Evolutionary conservation across 106 monocot species (phyloP).

Genomic region (Ottelia alismoides): DNA sequence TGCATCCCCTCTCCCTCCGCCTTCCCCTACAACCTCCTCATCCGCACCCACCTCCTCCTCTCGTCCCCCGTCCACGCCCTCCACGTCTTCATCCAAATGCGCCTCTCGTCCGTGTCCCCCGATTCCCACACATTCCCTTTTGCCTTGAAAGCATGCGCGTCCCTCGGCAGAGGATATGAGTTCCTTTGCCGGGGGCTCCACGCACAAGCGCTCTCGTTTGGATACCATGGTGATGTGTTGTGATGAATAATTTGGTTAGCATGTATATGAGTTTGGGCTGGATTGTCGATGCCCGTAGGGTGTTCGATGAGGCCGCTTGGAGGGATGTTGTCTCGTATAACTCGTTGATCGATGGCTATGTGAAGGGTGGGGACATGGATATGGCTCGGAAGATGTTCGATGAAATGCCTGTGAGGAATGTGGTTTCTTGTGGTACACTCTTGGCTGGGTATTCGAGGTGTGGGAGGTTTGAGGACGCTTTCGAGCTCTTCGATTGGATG

Average conservation of each 20-base stretch:
- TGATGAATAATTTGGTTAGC: slow-evolving; percentile 27
- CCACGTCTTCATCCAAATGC: slow-evolving; percentile 21
- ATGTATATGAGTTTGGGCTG: slow-evolving; percentile 19
- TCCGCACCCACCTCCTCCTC: slow-evolving; percentile 18
- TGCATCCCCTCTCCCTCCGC: slow-evolving; percentile 19
- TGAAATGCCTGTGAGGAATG: slow-evolving; percentile 34
- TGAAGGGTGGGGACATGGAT: slow-evolving; percentile 8
- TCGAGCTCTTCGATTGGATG: slow-evolving; percentile 45
- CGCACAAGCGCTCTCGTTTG: slow-evolving; percentile 21
- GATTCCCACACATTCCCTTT: slow-evolving; percentile 49
- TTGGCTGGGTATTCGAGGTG: slow-evolving; percentile 22
- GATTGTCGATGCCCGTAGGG: slow-evolving; percentile 9
- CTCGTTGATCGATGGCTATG: slow-evolving; percentile 28
- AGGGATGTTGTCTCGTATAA: slow-evolving; percentile 38
- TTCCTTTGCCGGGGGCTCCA: slow-evolving; percentile 16
- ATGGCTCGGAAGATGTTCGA: slow-evolving; percentile 31
- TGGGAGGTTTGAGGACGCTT: slow-evolving; percentile 1
- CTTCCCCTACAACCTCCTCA: slow-evolving; percentile 34
- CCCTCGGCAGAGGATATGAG: slow-evolving; percentile 2
- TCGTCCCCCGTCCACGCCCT: slow-evolving; percentile 12
- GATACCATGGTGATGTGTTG: slow-evolving; percentile 14
- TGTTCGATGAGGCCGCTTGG: slow-evolving; percentile 10
- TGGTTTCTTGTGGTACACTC: slow-evolving; percentile 41
- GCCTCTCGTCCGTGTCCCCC: slow-evolving; percentile 23
- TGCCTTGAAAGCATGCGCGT: slow-evolving; percentile 22